phyloP scores from a whole-genome alignment of 345 rosid species.

The Stellera chamaejasme region DNA sequence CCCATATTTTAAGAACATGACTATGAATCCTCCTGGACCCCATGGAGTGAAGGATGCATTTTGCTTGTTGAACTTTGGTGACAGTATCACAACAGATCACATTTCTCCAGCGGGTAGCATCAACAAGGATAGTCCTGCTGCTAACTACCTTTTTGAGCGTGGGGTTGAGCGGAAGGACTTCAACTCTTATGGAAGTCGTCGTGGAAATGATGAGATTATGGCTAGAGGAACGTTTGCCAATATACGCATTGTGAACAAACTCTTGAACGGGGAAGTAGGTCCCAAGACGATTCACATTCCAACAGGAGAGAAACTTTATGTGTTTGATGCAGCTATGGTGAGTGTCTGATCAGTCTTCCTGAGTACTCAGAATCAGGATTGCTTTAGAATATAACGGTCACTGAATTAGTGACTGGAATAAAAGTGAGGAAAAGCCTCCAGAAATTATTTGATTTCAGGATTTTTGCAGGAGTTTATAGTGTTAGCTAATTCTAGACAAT shows the following conservation, averaged over 20 bases:
- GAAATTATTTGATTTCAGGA: no score
- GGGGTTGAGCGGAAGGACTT: slow-evolving; percentile 82
- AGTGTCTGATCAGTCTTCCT: slow-evolving; percentile 13
- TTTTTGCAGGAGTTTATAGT: no score
- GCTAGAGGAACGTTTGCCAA: slow-evolving; percentile 98
- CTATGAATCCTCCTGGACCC: slow-evolving; percentile 86
- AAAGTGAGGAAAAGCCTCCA: no score
- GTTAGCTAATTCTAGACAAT: no score
- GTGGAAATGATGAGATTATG: slow-evolving; percentile 96
- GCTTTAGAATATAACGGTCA: no score
- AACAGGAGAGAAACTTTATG: slow-evolving; percentile 87
- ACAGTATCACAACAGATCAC: slow-evolving; percentile 98
- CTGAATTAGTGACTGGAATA: no score
- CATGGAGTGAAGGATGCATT: slow-evolving; percentile 90
- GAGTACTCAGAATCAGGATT: no score
- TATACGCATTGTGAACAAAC: slow-evolving; percentile 94
- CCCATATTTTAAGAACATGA: slow-evolving; percentile 91
- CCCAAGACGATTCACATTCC: slow-evolving; percentile 92
- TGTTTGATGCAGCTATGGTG: slow-evolving; percentile 89
- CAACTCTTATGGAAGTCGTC: slow-evolving; percentile 98
- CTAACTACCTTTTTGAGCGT: slow-evolving; percentile 66
- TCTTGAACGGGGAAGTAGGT: slow-evolving; percentile 92
- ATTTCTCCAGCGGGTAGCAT: slow-evolving; percentile 98
- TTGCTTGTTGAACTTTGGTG: slow-evolving; percentile 91
- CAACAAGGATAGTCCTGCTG: slow-evolving; percentile 95